Evolutionary conservation across 345 rosid genomes (phyloP).

Genomic region (Eutrema heterophyllum): DNA sequence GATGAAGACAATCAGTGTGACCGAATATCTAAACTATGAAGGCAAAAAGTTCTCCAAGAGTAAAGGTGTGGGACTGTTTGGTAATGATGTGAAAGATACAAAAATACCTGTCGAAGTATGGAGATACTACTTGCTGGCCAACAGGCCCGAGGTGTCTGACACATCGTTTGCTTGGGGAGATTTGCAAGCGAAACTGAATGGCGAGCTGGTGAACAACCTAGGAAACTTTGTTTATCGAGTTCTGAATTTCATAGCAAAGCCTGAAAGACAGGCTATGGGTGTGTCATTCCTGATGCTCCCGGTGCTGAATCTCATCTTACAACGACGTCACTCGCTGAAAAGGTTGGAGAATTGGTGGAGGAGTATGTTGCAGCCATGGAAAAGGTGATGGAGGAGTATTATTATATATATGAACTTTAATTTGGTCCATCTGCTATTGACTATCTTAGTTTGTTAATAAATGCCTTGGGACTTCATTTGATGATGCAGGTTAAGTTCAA

Average conservation of each 20-base stretch:
- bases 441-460: neutral
- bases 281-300: conserved; percentile 74
- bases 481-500: conserved; percentile 68
- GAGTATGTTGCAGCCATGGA: conserved; percentile 85
- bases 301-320: conserved; percentile 44
- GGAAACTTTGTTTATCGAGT: conserved; percentile 64
- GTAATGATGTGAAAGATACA: conserved; percentile 89
- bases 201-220: conserved; percentile 49
- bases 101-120: conserved; percentile 87
- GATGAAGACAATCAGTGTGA: conserved; percentile 93
- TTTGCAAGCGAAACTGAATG: conserved; percentile 57
- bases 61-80: conserved; percentile 91
- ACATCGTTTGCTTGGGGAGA: conserved; percentile 62
- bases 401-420: no score
- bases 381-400: conserved; percentile 44
- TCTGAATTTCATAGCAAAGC: conserved; percentile 52
- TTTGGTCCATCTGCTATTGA: neutral
- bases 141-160: conserved; percentile 81
- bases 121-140: conserved; percentile 89
- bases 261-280: conserved; percentile 52
- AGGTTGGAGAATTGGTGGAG: conserved; percentile 48
- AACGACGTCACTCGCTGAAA: conserved; percentile 52
- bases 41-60: conserved; percentile 80
- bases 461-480: neutral
- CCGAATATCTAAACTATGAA: conserved; percentile 89